Conservation (phyloP, 371 early-diverging fungal species). For the Mucor ambiguus region DNA sequence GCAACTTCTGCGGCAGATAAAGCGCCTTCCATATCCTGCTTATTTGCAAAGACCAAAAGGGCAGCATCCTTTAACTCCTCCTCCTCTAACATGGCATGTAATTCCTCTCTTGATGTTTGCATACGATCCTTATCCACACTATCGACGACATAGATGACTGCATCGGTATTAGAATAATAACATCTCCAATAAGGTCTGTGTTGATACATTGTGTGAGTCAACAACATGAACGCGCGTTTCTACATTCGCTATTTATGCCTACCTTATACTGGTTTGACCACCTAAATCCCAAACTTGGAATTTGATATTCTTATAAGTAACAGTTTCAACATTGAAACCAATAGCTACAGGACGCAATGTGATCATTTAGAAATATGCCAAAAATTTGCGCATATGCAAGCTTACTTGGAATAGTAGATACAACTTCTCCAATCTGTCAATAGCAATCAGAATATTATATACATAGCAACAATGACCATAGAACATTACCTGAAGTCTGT, state of each 20-base stretch:
- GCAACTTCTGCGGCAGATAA: constrained; percentile 85
- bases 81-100: constrained; percentile 87
- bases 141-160: constrained; percentile 96
- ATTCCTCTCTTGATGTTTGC: constrained; percentile 85
- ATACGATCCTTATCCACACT: constrained; percentile 93
- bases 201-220: neutral
- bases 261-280: constrained; percentile 96
- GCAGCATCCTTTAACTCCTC: constrained; percentile 85
- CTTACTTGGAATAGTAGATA: constrained; percentile 99
- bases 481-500: constrained; percentile 57
- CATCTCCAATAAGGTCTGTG: constrained; percentile 52
- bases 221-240: neutral
- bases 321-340: constrained; percentile 98
- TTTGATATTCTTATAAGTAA: constrained; percentile 95
- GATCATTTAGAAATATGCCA: neutral
- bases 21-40: constrained; percentile 91
- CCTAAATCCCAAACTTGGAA: constrained; percentile 99
- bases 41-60: constrained; percentile 88
- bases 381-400: constrained; percentile 25
- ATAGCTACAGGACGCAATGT: constrained; percentile 27
- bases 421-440: constrained; percentile 92
- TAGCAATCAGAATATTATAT: neutral
- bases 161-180: constrained; percentile 88
- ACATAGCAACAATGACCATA: neutral
- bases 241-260: neutral